These are phyloP conservation scores for Penicillium palitans DNA, from an alignment of 2,329 filamentous ascomycete species.

Conservation along the genomic window DNA sequence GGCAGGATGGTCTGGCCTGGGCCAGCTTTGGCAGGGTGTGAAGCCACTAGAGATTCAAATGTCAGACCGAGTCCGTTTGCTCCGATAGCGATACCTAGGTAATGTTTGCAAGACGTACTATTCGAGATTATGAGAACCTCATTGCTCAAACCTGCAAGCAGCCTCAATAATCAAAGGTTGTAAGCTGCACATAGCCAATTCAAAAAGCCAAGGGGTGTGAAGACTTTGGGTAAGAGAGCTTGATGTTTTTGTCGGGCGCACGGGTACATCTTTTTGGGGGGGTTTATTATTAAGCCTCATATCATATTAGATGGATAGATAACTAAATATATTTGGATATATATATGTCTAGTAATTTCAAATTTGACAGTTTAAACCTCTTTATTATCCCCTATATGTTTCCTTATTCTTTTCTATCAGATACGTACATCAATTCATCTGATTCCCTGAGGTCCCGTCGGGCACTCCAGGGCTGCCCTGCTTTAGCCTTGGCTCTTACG, in stretches of 20 bases:
- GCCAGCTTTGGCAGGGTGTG: slow-evolving; percentile 41
- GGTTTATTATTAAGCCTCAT: slow-evolving; percentile 12
- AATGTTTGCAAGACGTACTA: slow-evolving; percentile 4
- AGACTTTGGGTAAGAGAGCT: slow-evolving; percentile 1
- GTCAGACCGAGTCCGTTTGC: slow-evolving; percentile 9
- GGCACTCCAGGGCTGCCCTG: background rate
- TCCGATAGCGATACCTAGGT: background rate
- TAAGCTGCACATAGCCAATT: slow-evolving; percentile 8
- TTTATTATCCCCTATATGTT: background rate
- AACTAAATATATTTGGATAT: background rate
- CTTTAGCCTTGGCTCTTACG: background rate
- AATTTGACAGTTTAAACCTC: background rate
- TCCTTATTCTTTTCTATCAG: background rate
- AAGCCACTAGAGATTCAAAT: slow-evolving; percentile 33
- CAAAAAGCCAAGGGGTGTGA: slow-evolving; percentile 3
- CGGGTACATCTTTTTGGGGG: slow-evolving; percentile 2
- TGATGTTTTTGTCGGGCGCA: slow-evolving; percentile 15
- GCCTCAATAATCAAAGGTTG: background rate
- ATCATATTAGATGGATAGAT: background rate
- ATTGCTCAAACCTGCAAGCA: slow-evolving; percentile 5
- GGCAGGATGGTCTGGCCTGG: slow-evolving; percentile 42
- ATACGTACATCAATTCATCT: background rate
- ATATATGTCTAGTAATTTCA: background rate
- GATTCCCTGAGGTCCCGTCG: background rate
- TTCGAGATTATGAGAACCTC: slow-evolving; percentile 3